A percentile compares a stretch with the other conserved stretches of the same genome.
phyloP scores from a whole-genome alignment of 768 basidiomycete genomes.

The Pleurotus salmoneostramineus region DNA sequence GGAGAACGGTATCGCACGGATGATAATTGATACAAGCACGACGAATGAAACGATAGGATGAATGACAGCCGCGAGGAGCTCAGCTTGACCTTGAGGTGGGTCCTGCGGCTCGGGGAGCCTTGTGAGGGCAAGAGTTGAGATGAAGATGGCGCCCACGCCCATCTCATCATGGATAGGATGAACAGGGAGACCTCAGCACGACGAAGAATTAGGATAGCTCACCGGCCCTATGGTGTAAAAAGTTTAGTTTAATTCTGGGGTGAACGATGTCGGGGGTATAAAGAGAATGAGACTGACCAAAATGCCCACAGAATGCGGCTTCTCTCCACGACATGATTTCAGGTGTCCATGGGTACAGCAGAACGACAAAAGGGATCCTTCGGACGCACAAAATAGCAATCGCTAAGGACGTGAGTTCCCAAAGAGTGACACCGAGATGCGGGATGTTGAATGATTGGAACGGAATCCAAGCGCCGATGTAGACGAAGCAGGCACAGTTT shows the following conservation, averaged over 20 bases:
- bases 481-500: conserved; percentile 78
- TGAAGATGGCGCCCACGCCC: conserved; percentile 91
- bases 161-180: conserved; percentile 43
- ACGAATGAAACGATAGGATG: conserved; percentile 87
- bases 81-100: conserved; percentile 66
- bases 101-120: conserved; percentile 51
- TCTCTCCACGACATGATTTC: conserved; percentile 84
- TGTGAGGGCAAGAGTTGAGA: conserved; percentile 68
- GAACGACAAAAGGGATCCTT: conserved; percentile 74
- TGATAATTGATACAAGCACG: conserved; percentile 44
- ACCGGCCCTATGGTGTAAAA: conserved; percentile 43
- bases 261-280: background rate
- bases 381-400: conserved; percentile 69
- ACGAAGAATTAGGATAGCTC: conserved; percentile 14
- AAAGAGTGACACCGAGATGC: conserved; percentile 59
- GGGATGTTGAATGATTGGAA: conserved; percentile 54
- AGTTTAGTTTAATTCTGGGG: background rate
- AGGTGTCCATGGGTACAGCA: conserved; percentile 81
- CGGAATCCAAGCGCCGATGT: conserved; percentile 86
- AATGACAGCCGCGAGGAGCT: conserved; percentile 67
- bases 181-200: too few species aligned
- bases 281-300: conserved; percentile 44
- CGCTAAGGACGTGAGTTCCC: conserved; percentile 67
- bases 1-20: background rate
- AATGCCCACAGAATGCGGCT: conserved; percentile 90